Evolutionary conservation across 2,329 filamentous ascomycete species (phyloP).

Genomic region (Erysiphe pulchra): DNA sequence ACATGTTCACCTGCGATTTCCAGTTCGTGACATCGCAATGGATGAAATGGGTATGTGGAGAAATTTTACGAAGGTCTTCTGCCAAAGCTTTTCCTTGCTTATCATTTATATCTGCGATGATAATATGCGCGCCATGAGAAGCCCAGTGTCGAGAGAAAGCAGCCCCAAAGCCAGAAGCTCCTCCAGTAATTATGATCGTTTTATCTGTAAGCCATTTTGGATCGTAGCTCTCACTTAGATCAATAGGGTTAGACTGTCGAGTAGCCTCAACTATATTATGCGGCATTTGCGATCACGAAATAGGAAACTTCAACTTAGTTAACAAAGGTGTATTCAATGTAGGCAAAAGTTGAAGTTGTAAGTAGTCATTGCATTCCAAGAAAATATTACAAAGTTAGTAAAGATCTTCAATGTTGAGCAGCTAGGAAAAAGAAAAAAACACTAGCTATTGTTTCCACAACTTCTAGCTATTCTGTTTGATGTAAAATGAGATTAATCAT

Average conservation of each 20-base stretch:
- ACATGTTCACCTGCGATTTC: constrained; percentile 35
- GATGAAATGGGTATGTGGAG: constrained; percentile 25
- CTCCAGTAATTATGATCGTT: constrained; percentile 37
- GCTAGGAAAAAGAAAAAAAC: too few relatives aligned
- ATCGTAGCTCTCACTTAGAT: constrained; percentile 20
- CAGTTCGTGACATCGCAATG: constrained; percentile 40
- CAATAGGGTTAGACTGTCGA: constrained; percentile 17
- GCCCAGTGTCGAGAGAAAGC: constrained; percentile 29
- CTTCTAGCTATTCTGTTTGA: too few relatives aligned
- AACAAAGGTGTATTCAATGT: too few relatives aligned
- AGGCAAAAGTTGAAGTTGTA: too few relatives aligned
- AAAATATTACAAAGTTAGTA: too few relatives aligned
- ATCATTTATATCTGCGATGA: constrained; percentile 36
- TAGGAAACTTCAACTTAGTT: too few relatives aligned
- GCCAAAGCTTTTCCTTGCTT: constrained; percentile 26
- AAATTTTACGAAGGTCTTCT: constrained; percentile 21
- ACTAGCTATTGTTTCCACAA: too few relatives aligned
- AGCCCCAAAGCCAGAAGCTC: constrained; percentile 32
- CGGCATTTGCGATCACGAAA: neutral
- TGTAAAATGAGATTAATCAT: too few relatives aligned
- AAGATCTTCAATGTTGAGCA: too few relatives aligned
- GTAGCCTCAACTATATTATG: constrained; percentile 5
- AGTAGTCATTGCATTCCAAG: too few relatives aligned
- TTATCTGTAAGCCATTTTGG: constrained; percentile 22
- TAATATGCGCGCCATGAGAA: constrained; percentile 27